phyloP scores from a whole-genome alignment of 2,329 filamentous ascomycete species.

The Fusarium metavorans region DNA sequence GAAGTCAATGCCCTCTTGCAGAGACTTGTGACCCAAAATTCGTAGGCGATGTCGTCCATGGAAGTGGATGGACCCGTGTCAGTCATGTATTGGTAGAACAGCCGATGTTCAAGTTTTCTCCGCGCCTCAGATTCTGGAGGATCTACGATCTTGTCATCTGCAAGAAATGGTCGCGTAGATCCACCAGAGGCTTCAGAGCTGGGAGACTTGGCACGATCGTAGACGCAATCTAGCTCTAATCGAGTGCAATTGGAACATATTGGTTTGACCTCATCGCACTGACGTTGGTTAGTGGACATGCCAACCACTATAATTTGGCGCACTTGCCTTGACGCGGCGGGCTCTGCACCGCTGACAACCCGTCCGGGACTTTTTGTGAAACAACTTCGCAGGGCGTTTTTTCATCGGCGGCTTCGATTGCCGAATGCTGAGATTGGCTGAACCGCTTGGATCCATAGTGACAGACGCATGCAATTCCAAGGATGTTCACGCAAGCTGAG shows the following conservation, averaged over 20 bases:
- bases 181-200: not conserved
- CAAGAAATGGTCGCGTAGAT: not conserved
- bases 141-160: not conserved
- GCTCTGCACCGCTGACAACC: constrained; percentile 38
- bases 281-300: not conserved
- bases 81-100: constrained; percentile 35
- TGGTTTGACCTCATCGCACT: constrained; percentile 39
- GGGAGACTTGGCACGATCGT: constrained; percentile 22
- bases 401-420: not conserved
- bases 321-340: constrained; percentile 38
- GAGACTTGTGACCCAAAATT: constrained; percentile 15
- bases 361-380: constrained; percentile 42
- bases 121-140: constrained; percentile 31
- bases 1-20: constrained; percentile 29
- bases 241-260: constrained; percentile 38
- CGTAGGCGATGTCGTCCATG: constrained; percentile 18
- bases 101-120: constrained; percentile 32
- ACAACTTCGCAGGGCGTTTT: constrained; percentile 31
- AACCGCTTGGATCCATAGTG: not conserved
- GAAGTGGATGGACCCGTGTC: constrained; percentile 28
- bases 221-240: constrained; percentile 27
- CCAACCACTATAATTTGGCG: not conserved
- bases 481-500: not conserved
- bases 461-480: not conserved
- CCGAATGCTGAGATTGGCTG: not conserved